Evolutionary conservation across 805 yeast genomes (phyloP).

Genomic region (Kodamaea nitidulidarum): DNA sequence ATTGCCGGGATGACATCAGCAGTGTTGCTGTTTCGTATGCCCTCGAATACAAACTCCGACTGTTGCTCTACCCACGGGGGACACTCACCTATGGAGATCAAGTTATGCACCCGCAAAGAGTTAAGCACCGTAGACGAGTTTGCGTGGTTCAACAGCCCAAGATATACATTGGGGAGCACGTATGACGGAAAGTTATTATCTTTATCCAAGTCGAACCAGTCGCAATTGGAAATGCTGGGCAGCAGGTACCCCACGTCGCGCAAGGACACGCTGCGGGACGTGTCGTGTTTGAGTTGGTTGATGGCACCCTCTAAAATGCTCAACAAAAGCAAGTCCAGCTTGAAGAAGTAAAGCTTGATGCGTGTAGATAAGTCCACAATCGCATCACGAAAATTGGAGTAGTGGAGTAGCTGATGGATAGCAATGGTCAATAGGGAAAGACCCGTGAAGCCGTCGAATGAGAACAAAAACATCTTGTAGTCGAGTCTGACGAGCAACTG

Average conservation of each 20-base stretch:
- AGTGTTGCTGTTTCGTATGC: not conserved
- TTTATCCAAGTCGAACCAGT: constrained; percentile 30
- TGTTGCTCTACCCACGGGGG: constrained; percentile 29
- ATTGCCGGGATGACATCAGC: constrained; percentile 3
- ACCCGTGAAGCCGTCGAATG: constrained; percentile 39
- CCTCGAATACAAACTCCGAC: constrained; percentile 11
- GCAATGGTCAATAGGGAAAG: constrained; percentile 17
- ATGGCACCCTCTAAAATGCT: constrained; percentile 29
- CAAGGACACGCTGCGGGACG: constrained; percentile 4
- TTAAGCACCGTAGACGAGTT: constrained; percentile 26
- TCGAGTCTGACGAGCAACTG: constrained; percentile 17
- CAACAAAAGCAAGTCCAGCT: constrained; percentile 26
- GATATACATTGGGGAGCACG: constrained; percentile 23
- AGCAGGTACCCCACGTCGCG: constrained; percentile 6
- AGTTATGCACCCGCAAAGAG: constrained; percentile 19
- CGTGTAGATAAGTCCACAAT: constrained; percentile 14
- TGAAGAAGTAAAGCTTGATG: constrained; percentile 27
- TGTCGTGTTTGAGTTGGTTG: constrained; percentile 19
- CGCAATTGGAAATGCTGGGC: constrained; percentile 24
- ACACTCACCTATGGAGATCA: constrained; percentile 34
- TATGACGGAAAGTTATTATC: constrained; percentile 38
- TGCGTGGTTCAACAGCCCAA: constrained; percentile 35
- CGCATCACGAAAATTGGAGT: constrained; percentile 22
- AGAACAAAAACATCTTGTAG: constrained; percentile 27
- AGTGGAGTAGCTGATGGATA: constrained; percentile 14